These are phyloP conservation scores for Xylariaceae sp. DNA, from an alignment of 2,329 filamentous ascomycete species.

Conservation along the genomic window DNA sequence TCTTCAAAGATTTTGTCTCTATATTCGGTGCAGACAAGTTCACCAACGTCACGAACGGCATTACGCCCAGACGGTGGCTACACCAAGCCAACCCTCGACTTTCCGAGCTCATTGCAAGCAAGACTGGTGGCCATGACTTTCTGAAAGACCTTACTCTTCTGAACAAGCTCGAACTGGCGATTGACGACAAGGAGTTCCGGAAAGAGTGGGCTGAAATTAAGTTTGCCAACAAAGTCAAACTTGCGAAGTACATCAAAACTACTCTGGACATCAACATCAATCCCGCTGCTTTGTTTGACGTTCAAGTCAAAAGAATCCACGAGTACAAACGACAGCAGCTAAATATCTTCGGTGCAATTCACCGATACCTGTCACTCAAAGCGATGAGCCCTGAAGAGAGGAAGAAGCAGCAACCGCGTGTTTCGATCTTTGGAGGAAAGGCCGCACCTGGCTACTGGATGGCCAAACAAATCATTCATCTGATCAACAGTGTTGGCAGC, in stretches of 20 bases:
- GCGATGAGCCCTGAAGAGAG: constrained; percentile 76
- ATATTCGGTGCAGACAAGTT: constrained; percentile 98
- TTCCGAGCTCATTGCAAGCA: constrained; percentile 87
- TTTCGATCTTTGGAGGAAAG: constrained; percentile 97
- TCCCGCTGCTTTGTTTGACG: constrained; percentile 85
- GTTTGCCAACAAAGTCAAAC: constrained; percentile 87
- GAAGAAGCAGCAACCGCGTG: constrained; percentile 82
- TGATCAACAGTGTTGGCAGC: constrained; percentile 86
- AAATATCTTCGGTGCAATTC: constrained; percentile 97
- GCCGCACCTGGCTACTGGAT: constrained; percentile 99
- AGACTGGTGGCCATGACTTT: constrained; percentile 79
- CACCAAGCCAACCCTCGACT: constrained; percentile 95
- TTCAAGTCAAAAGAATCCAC: constrained; percentile 98
- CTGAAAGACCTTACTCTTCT: constrained; percentile 86
- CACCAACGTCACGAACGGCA: constrained; percentile 97
- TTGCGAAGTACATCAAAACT: constrained; percentile 87
- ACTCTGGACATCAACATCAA: constrained; percentile 80
- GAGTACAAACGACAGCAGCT: constrained; percentile 99
- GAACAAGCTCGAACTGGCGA: constrained; percentile 79
- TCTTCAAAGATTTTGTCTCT: constrained; percentile 97
- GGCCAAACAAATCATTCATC: constrained; percentile 98
- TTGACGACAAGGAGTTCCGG: constrained; percentile 85
- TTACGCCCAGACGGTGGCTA: constrained; percentile 92
- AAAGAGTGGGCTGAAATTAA: constrained; percentile 97
- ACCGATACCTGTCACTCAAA: constrained; percentile 89